Conservation (phyloP, 192 early-diverging fungal species). For the Pilobolus umbonatus region DNA sequence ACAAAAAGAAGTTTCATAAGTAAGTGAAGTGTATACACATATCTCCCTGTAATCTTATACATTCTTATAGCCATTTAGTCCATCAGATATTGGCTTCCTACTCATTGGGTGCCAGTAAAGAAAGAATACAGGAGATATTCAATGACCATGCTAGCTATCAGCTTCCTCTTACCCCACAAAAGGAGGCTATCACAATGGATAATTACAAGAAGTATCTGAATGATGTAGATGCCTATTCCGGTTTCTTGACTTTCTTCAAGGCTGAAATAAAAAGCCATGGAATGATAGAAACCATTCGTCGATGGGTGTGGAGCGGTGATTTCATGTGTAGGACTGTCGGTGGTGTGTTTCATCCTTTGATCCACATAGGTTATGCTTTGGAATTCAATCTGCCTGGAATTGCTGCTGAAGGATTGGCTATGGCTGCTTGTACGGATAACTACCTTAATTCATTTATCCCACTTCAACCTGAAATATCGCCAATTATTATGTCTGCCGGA, state of each 20-base stretch:
- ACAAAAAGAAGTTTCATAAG: slow-evolving; percentile 51
- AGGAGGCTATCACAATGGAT: slow-evolving; percentile 32
- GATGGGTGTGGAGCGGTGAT: slow-evolving; percentile 43
- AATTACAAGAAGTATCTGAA: slow-evolving; percentile 36
- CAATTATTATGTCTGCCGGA: not conserved
- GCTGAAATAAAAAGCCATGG: slow-evolving; percentile 39
- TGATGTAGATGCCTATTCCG: slow-evolving; percentile 38
- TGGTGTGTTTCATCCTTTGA: slow-evolving; percentile 56
- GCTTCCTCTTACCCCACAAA: slow-evolving; percentile 15
- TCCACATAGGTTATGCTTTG: slow-evolving; percentile 58
- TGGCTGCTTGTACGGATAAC: slow-evolving; percentile 38
- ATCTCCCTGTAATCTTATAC: not conserved
- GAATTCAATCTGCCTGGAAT: slow-evolving; percentile 54
- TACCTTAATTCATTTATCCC: not conserved
- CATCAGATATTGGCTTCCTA: slow-evolving; percentile 55
- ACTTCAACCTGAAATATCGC: not conserved
- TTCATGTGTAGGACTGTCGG: slow-evolving; percentile 41
- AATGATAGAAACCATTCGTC: slow-evolving; percentile 27
- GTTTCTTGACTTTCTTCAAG: slow-evolving; percentile 46
- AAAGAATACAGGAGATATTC: slow-evolving; percentile 49
- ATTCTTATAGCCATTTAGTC: slow-evolving; percentile 35
- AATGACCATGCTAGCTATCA: slow-evolving; percentile 35
- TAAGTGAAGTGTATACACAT: slow-evolving; percentile 1
- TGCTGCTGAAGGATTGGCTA: slow-evolving; percentile 47
- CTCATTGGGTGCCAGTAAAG: slow-evolving; percentile 43